Base-by-base conservation (phyloP, 768 basidiomycete genomes). In the Dacryopinax primogenitus region DNA sequence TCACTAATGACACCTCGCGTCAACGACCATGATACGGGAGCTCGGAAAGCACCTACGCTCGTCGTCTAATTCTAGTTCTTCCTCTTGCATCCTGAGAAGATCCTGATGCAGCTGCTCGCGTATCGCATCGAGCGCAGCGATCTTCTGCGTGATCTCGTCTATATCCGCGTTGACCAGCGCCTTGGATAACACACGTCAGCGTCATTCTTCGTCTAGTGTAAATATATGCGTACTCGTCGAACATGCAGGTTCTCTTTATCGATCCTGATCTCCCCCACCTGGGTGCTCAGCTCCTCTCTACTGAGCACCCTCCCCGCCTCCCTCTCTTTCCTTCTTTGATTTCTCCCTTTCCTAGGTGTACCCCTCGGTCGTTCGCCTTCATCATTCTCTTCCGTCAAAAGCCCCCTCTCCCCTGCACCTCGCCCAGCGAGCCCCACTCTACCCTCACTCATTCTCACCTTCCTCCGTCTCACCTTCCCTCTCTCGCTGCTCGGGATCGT, bases 201-300 rank as follows among this genome's bases (percentile, higher is more conserved):
- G 23, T 4, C 41, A 4, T 18, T 18, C 3, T 18, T 18, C 41
- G 33, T 12, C 36, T 26, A 13, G 45, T 30, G 18, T 15, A 32
- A 45, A 16, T 26, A 11, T 34, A 9, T 13, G 81, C 86, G 68
- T 71, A 94, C 92, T 78, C 88, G 82, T 70, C 90, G 84, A 65
- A 97, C 90, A 72, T 88, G 84, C 21, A 97, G 72, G 74, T 98
- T 95, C 74, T 93, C 89, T 79, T 94, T 93, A 79, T 99, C 96
- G 68, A 82, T 81, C 69, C 82, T 72, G 66, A 99, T 95, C 75
- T 97, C 96, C 66, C 86, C 80, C 30, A 84, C 84, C 75, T 98
- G 94, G 64, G 86, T 80, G 23, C 81, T 77, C 67, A 99, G 79
- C 74, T 98, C 96, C 41, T 92, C 90, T 73, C 84, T 84, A 63